Evolutionary conservation across 306 rosid genomes (phyloP).

Genomic region (Prosopis cineraria): DNA sequence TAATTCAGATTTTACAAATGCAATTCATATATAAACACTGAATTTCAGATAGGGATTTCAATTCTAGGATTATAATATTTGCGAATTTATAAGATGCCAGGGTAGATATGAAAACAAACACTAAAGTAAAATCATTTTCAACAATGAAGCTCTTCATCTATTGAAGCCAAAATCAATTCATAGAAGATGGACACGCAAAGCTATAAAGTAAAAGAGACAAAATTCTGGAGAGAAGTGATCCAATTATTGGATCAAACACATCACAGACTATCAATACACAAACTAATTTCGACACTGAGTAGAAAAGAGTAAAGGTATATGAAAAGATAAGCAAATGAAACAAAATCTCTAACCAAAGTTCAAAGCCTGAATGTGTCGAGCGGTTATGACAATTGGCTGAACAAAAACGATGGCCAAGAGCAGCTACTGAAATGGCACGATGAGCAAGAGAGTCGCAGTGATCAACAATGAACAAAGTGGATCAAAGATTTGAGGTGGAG

Average conservation of each 20-base stretch:
- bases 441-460: too few relatives aligned
- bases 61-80: neutral
- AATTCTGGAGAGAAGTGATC: neutral
- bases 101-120: conserved; percentile 31
- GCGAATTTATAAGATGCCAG: conserved; percentile 3
- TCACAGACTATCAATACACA: neutral
- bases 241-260: neutral
- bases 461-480: too few relatives aligned
- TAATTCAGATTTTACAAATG: neutral
- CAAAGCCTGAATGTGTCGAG: too few relatives aligned
- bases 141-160: neutral
- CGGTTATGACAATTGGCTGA: too few relatives aligned
- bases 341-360: too few relatives aligned
- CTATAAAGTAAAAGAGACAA: neutral
- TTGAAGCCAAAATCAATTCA: neutral
- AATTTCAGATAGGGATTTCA: too few relatives aligned
- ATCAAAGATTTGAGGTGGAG: too few relatives aligned
- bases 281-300: neutral
- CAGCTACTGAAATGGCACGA: too few relatives aligned
- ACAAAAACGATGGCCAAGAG: too few relatives aligned
- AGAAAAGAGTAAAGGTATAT: neutral
- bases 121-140: neutral
- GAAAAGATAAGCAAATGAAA: too few relatives aligned
- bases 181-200: neutral
- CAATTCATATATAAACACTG: neutral